Conservation (phyloP, 2,329 filamentous ascomycete species). For the Colletotrichum abscissum region DNA sequence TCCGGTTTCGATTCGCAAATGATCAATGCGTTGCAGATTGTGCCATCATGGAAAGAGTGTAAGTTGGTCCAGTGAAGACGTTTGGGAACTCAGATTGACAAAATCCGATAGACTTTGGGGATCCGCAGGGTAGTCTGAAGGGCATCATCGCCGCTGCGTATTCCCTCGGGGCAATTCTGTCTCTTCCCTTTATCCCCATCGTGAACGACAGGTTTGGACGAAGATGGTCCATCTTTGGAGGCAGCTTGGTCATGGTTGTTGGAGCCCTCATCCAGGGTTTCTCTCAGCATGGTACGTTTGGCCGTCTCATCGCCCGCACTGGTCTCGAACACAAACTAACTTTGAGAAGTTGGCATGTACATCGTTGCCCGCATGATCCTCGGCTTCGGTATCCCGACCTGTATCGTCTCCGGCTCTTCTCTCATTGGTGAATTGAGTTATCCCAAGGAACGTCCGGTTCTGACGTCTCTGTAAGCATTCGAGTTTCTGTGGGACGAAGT, state of each 20-base stretch:
- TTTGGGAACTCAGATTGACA: conserved; percentile 24
- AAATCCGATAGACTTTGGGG: conserved; percentile 51
- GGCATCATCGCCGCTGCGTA: conserved; percentile 70
- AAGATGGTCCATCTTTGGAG: conserved; percentile 66
- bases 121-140: conserved; percentile 55
- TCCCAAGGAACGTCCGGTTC: conserved; percentile 68
- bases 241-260: conserved; percentile 63
- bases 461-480: conserved; percentile 59
- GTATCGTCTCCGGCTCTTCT: conserved; percentile 68
- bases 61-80: conserved; percentile 37
- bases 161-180: conserved; percentile 68
- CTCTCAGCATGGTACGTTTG: conserved; percentile 53
- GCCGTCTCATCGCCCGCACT: neutral
- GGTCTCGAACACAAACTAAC: neutral
- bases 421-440: conserved; percentile 70
- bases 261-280: conserved; percentile 67
- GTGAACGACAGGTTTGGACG: conserved; percentile 67
- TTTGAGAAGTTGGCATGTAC: conserved; percentile 60
- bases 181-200: conserved; percentile 67
- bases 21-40: conserved; percentile 57
- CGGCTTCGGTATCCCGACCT: conserved; percentile 69
- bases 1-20: conserved; percentile 59
- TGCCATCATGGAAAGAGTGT: conserved; percentile 50
- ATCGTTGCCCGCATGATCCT: conserved; percentile 69
- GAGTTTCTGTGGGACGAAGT: accelerated